phyloP scores from a whole-genome alignment of 108 stramenopile species.

The Mayamaea pseudoterrestris region DNA sequence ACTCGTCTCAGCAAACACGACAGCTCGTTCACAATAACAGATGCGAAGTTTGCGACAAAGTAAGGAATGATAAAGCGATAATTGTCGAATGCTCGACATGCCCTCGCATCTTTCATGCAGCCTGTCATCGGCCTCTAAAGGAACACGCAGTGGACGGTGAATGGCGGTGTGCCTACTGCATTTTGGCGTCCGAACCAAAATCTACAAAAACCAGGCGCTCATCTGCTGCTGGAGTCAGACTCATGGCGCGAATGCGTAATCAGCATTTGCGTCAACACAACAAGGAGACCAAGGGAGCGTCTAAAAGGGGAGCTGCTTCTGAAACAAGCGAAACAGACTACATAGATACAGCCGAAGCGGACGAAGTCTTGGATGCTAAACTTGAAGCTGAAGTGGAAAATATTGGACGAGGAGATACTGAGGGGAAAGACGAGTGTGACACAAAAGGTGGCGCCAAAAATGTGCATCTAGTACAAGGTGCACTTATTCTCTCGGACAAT shows the following conservation, averaged over 20 bases:
- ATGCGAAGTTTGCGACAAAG: conserved; percentile 77
- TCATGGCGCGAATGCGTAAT: conserved; percentile 48
- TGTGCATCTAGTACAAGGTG: not conserved
- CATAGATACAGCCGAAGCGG: not conserved
- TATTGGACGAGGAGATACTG: not conserved
- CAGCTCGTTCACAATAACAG: conserved; percentile 58
- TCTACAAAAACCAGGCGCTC: conserved; percentile 40
- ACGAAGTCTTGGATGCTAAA: not conserved
- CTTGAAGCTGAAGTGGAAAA: conserved; percentile 1
- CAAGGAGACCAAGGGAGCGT: conserved; percentile 7
- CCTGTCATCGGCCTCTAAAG: conserved; percentile 72
- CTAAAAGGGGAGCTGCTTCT: no score
- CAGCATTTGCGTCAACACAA: conserved; percentile 1
- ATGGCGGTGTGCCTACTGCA: conserved; percentile 73
- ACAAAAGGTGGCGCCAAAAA: not conserved
- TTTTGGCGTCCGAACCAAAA: conserved; percentile 33
- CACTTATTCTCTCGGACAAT: no score
- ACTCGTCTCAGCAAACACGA: not conserved
- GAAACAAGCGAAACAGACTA: conserved; percentile 1
- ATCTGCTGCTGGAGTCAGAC: conserved; percentile 50
- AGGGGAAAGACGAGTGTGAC: not conserved
- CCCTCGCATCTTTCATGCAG: conserved; percentile 81
- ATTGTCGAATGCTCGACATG: conserved; percentile 84
- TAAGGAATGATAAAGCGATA: conserved; percentile 1
- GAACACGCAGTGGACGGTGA: conserved; percentile 29